These are phyloP conservation scores for Rhodotorula sp. DNA, from an alignment of 1,284 basidiomycete species.

Conservation along the genomic window DNA sequence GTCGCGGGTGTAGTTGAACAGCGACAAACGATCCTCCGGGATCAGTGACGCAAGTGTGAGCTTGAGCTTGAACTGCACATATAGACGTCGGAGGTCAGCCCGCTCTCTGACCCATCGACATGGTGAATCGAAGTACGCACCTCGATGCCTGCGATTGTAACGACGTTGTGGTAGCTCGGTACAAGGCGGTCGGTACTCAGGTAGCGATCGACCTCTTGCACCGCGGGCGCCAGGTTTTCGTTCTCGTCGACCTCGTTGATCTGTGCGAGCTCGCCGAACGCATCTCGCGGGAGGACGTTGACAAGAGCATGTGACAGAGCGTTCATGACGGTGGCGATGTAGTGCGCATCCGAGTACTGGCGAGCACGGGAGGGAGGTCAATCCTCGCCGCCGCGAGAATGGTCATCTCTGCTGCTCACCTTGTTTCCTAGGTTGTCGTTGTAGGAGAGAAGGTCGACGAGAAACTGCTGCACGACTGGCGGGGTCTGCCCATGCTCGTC, in stretches of 20 bases:
- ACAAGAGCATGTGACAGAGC: constrained; percentile 74
- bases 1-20: constrained; percentile 89
- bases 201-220: constrained; percentile 81
- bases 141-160: constrained; percentile 85
- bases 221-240: constrained; percentile 66
- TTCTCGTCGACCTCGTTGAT: constrained; percentile 64
- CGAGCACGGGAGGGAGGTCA: background rate
- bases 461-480: constrained; percentile 79
- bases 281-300: constrained; percentile 52
- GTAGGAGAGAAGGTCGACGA: constrained; percentile 84
- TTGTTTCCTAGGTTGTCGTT: constrained; percentile 93
- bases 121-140: constrained; percentile 53
- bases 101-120: background rate
- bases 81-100: background rate
- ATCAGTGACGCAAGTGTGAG: constrained; percentile 75
- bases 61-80: constrained; percentile 70
- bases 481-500: constrained; percentile 79
- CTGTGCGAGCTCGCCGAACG: constrained; percentile 19
- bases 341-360: constrained; percentile 86
- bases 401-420: constrained; percentile 55
- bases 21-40: constrained; percentile 73
- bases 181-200: constrained; percentile 93
- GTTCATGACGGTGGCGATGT: constrained; percentile 82
- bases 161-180: constrained; percentile 89
- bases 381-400: background rate